Evolutionary conservation across 306 rosid genomes (phyloP), one percentile per base, ranked within the genome.

Genomic region (Lithocarpus polystachyus): DNA sequence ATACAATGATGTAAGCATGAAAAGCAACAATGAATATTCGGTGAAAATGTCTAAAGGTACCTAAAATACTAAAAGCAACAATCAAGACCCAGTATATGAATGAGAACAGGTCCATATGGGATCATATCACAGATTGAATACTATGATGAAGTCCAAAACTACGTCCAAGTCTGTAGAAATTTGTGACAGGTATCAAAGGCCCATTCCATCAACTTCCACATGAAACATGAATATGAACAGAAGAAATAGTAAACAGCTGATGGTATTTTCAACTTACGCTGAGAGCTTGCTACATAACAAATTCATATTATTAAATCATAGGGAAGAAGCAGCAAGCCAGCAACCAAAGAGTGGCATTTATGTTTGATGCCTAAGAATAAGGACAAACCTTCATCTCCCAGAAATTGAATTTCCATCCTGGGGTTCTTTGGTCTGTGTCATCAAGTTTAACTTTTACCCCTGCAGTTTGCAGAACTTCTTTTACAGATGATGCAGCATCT

Each of bases 351-450:
- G 51, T 43, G 45, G 23, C 13, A 56, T 33, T 60, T 52, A 45
- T 45, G 54, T 9, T 48, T 55, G 59, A 33, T 43, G 56, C 69
- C 65, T 43, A 81, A 72, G 75, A 74, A 70, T 28, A 72, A 73
- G 54, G 75, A 57, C 83, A 76, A 75, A 95, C 98, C 98, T 95
- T 93, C 98, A 95, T 95, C 87, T 95, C 99, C 99, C 98, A 95
- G 90, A 90, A 95, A 88, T 93, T 95, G 87, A 91, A 95, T 86
- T 95, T 95, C 99, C 99, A 95, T 61, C 99, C 99, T 9, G 98
- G 98, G 74, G 99, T 95, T 89, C 90, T 89, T 83, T 89, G 97
- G 73, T 91, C 97, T 5, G 97, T 78, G 78, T 91, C 96, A 81
- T 95, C 98, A 79, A 92, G 90, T 88, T 91, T 93, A 84, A 91